phyloP scores from a whole-genome alignment of 805 yeast species.

The Naumovozyma castellii region DNA sequence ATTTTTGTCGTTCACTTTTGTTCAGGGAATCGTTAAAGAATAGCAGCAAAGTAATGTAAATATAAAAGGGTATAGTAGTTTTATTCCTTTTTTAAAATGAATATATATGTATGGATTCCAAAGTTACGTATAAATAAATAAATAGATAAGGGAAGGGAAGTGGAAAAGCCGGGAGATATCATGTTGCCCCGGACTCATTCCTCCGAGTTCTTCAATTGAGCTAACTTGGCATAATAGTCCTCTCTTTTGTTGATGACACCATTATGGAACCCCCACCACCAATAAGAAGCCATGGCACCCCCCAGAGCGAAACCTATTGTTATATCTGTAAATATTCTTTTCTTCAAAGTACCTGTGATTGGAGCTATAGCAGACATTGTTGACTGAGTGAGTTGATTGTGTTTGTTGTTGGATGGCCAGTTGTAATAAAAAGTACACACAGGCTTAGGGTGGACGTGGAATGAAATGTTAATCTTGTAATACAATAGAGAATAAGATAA shows the following conservation, averaged over 20 bases:
- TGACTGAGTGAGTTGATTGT: background rate
- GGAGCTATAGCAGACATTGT: constrained; percentile 64
- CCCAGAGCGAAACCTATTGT: constrained; percentile 59
- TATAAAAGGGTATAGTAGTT: too few relatives aligned
- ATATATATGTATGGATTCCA: too few relatives aligned
- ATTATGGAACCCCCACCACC: constrained; percentile 86
- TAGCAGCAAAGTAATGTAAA: too few relatives aligned
- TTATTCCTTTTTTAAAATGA: too few relatives aligned
- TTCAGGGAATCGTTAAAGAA: too few relatives aligned
- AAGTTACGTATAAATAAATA: background rate
- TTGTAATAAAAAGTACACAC: too few relatives aligned
- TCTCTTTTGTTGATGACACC: constrained; percentile 67
- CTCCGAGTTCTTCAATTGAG: constrained; percentile 52
- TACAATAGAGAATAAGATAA: too few relatives aligned
- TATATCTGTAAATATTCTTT: constrained; percentile 73
- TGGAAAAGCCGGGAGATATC: background rate
- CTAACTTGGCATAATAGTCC: constrained; percentile 69
- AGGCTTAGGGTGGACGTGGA: too few relatives aligned
- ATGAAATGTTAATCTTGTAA: too few relatives aligned
- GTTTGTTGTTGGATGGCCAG: background rate
- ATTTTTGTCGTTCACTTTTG: too few relatives aligned
- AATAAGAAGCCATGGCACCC: constrained; percentile 52
- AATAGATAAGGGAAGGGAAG: background rate
- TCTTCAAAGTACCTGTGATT: constrained; percentile 74
- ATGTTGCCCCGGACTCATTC: too few relatives aligned